Percentiles rank a stretch among this genome's conserved stretches.
These are phyloP conservation scores for Talaromyces proteolyticus DNA, from an alignment of 495 filamentous ascomycete genomes.

Conservation along the genomic window DNA sequence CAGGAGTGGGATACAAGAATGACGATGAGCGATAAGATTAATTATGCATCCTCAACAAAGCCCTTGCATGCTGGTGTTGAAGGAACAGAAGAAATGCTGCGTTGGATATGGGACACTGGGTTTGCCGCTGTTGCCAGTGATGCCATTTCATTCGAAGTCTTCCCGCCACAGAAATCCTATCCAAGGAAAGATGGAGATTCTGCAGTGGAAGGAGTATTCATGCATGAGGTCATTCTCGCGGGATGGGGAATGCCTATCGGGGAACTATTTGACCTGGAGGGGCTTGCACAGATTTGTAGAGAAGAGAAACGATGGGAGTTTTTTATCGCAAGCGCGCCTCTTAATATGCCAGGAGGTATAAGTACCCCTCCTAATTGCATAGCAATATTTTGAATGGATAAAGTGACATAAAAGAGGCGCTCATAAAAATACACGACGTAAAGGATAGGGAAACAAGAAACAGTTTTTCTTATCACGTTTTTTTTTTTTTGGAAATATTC, in stretches of 20 bases:
- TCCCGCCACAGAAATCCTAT: constrained; percentile 23
- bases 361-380: constrained; percentile 40
- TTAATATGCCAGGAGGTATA: constrained; percentile 49
- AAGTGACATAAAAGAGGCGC: no score
- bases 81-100: constrained; percentile 28
- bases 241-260: constrained; percentile 55
- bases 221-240: constrained; percentile 49
- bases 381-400: constrained; percentile 45
- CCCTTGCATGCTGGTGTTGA: constrained; percentile 38
- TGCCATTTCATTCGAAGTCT: constrained; percentile 37
- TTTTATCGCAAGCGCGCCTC: constrained; percentile 45
- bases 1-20: constrained; percentile 32
- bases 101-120: constrained; percentile 41
- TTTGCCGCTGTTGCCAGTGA: constrained; percentile 50
- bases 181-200: constrained; percentile 21
- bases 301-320: constrained; percentile 44
- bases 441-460: no score
- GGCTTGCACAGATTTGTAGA: constrained; percentile 34
- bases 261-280: constrained; percentile 52
- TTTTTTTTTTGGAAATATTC: no score
- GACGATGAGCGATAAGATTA: constrained; percentile 27
- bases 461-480: no score
- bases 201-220: constrained; percentile 11
- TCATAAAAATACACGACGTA: no score
- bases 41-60: constrained; percentile 16